Conservation (phyloP, 176 grass and related monocot genomes). For the Carex parvula region DNA sequence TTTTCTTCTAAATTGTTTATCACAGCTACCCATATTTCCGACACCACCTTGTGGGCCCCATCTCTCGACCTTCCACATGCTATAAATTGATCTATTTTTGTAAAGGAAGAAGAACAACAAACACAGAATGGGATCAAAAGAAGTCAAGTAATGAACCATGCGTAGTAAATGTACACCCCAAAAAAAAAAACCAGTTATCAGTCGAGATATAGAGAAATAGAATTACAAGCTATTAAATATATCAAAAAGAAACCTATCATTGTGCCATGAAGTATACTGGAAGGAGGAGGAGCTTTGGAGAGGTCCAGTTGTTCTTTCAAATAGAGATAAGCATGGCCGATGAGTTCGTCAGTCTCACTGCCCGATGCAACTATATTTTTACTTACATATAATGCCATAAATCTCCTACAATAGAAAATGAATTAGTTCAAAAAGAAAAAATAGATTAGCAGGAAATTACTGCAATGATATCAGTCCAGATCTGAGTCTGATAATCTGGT, state of each 20-base stretch:
- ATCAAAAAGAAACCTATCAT: slow-evolving; percentile 70
- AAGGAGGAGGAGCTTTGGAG: slow-evolving; percentile 47
- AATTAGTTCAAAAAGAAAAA: background rate
- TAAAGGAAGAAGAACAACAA: slow-evolving; percentile 5
- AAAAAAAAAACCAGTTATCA: background rate
- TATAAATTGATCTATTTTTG: slow-evolving; percentile 91
- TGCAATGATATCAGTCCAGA: background rate
- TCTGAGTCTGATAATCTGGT: background rate
- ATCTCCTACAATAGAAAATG: slow-evolving; percentile 53
- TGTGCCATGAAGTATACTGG: slow-evolving; percentile 95
- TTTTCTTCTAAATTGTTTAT: slow-evolving; percentile 98
- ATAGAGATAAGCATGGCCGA: slow-evolving; percentile 88
- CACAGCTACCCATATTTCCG: slow-evolving; percentile 83
- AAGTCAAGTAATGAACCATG: background rate
- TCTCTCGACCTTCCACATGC: slow-evolving; percentile 79
- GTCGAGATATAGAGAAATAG: background rate
- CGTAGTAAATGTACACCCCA: background rate
- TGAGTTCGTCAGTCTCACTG: slow-evolving; percentile 72
- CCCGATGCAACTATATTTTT: slow-evolving; percentile 53
- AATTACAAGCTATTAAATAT: background rate
- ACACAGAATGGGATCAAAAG: background rate
- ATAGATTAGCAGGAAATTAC: background rate
- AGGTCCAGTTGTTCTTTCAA: slow-evolving; percentile 82
- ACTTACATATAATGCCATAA: slow-evolving; percentile 66
- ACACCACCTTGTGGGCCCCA: slow-evolving; percentile 87